Conservation (phyloP, 257 asterid genomes). For the Fraxinus americana region DNA sequence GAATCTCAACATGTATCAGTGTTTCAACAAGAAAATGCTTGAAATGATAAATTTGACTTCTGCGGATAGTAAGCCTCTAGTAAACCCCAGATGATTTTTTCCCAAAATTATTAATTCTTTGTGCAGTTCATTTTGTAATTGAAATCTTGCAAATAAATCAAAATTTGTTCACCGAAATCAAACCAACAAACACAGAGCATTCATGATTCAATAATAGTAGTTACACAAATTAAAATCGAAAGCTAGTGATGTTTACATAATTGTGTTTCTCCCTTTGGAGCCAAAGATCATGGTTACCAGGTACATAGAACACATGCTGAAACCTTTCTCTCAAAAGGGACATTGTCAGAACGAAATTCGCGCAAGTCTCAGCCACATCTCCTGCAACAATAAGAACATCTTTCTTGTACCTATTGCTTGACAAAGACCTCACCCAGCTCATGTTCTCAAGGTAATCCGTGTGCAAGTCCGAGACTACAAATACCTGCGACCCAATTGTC, state of each 20-base stretch:
- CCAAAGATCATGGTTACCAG: slow-evolving; percentile 93
- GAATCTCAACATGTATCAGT: background rate
- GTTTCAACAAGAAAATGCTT: background rate
- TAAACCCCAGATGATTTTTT: background rate
- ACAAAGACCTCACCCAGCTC: too few relatives aligned
- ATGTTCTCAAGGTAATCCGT: too few relatives aligned
- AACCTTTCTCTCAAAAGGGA: slow-evolving; percentile 74
- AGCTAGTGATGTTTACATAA: slow-evolving; percentile 40
- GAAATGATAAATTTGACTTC: background rate
- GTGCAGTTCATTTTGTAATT: background rate
- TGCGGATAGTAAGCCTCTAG: background rate
- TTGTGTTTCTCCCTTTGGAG: slow-evolving; percentile 58
- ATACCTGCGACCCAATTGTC: too few relatives aligned
- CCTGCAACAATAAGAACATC: too few relatives aligned
- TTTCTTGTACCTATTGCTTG: too few relatives aligned
- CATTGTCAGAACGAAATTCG: too few relatives aligned
- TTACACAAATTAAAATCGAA: background rate
- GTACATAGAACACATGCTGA: slow-evolving; percentile 71
- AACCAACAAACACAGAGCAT: background rate
- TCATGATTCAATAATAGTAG: background rate
- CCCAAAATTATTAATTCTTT: background rate
- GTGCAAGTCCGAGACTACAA: too few relatives aligned
- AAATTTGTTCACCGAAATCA: background rate
- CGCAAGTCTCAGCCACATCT: too few relatives aligned
- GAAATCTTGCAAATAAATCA: background rate